Percentiles rank a stretch among this genome's conserved stretches.
These are phyloP conservation scores for Epichloe amarillans DNA, from an alignment of 2,329 filamentous ascomycete species.

Conservation along the genomic window DNA sequence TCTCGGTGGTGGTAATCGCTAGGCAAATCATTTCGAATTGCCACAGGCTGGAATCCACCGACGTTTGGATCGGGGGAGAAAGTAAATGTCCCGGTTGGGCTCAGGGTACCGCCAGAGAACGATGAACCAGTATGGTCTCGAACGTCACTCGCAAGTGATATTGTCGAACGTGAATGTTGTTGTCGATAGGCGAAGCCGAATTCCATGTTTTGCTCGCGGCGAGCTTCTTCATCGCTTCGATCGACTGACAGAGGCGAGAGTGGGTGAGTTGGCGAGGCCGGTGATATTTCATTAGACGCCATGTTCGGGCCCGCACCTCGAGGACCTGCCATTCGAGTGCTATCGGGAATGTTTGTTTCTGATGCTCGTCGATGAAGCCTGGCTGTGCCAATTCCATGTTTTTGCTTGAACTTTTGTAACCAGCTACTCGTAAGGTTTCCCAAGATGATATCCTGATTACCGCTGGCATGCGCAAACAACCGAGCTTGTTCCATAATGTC, in stretches of 20 bases:
- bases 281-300: conserved; percentile 49
- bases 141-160: conserved; percentile 19
- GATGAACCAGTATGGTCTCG: conserved; percentile 34
- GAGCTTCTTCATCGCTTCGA: conserved; percentile 56
- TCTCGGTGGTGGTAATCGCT: conserved; percentile 57
- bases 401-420: conserved; percentile 93
- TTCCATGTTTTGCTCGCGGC: conserved; percentile 25
- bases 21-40: conserved; percentile 19
- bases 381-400: conserved; percentile 47
- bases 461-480: conserved; percentile 60
- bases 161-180: conserved; percentile 21
- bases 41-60: conserved; percentile 43
- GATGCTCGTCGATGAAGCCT: conserved; percentile 44
- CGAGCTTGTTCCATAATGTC: conserved; percentile 74
- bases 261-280: conserved; percentile 55
- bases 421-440: conserved; percentile 63
- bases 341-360: conserved; percentile 59
- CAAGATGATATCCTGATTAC: conserved; percentile 56
- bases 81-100: conserved; percentile 58
- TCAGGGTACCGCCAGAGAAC: conserved; percentile 59
- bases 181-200: conserved; percentile 21
- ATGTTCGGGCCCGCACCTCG: conserved; percentile 15
- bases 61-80: conserved; percentile 68
- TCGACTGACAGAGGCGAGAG: conserved; percentile 56
- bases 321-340: conserved; percentile 35